Evolutionary conservation across 1,284 basidiomycete genomes (phyloP).

Genomic region (Polyporus tsugae): DNA sequence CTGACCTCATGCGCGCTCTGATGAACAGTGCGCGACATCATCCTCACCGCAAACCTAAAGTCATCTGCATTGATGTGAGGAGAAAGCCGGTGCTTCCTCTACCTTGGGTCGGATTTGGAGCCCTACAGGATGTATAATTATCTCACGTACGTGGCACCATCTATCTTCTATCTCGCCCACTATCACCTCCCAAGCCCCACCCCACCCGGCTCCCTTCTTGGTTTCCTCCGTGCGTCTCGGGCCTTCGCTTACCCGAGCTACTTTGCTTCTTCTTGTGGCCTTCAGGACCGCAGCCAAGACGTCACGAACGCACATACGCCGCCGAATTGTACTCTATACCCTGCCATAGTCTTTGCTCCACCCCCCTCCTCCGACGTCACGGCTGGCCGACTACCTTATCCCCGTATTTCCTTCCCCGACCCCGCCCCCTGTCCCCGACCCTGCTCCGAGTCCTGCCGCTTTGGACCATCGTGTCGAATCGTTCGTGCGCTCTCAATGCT

Average conservation of each 20-base stretch:
- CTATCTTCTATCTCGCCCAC: background rate
- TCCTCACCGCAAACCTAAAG: constrained; percentile 51
- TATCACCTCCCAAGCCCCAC: background rate
- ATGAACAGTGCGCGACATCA: constrained; percentile 51
- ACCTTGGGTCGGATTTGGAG: constrained; percentile 8
- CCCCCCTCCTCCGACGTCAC: background rate
- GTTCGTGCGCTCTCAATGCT: background rate
- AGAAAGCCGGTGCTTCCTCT: constrained; percentile 1
- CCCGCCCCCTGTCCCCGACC: background rate
- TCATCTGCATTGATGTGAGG: constrained; percentile 42
- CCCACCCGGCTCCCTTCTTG: background rate
- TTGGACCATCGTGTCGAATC: constrained; percentile 4
- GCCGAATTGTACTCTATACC: background rate
- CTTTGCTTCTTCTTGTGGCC: background rate
- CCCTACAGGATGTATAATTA: constrained; percentile 8
- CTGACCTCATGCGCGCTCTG: background rate
- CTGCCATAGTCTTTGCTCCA: background rate
- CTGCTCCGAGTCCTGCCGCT: constrained; percentile 1
- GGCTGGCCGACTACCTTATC: background rate
- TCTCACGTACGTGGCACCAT: constrained; percentile 1
- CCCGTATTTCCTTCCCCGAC: background rate
- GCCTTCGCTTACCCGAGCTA: background rate
- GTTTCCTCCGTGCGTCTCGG: background rate
- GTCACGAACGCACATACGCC: background rate
- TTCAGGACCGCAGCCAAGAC: constrained; percentile 7